Evolutionary conservation across 1,284 basidiomycete species (phyloP).

Genomic region (Meira miltonrushii): DNA sequence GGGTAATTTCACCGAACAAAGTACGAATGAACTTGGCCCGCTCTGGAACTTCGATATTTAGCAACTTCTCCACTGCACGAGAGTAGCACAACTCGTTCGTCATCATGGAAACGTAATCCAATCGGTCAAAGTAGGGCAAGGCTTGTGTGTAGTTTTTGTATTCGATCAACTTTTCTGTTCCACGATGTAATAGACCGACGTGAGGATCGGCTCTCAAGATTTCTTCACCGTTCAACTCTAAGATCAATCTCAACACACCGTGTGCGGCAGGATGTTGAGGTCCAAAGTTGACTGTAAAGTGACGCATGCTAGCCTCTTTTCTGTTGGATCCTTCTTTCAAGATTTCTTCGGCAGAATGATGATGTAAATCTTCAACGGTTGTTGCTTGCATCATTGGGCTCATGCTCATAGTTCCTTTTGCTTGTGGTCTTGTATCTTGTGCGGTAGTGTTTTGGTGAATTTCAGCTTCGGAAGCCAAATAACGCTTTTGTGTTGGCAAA

Average conservation of each 20-base stretch:
- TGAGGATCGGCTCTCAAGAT: conserved; percentile 61
- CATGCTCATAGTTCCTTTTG: conserved; percentile 22
- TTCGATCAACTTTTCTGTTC: conserved; percentile 97
- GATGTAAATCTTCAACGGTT: conserved; percentile 60
- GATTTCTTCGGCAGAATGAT: conserved; percentile 69
- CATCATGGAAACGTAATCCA: conserved; percentile 96
- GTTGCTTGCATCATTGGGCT: conserved; percentile 27
- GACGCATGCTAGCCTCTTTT: conserved; percentile 70
- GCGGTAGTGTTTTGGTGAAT: background rate
- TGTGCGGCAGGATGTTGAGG: conserved; percentile 97
- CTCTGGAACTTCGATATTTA: conserved; percentile 98
- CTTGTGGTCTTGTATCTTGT: conserved; percentile 21
- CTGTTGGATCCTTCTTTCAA: conserved; percentile 68
- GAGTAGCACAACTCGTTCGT: conserved; percentile 73
- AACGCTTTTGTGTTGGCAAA: conserved; percentile 11
- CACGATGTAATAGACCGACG: conserved; percentile 90
- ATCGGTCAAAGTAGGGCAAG: conserved; percentile 96
- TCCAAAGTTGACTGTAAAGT: conserved; percentile 54
- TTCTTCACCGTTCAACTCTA: conserved; percentile 91
- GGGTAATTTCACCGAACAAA: conserved; percentile 92
- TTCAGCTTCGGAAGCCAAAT: conserved; percentile 31
- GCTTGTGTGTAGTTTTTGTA: conserved; percentile 99
- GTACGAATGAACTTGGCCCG: conserved; percentile 98
- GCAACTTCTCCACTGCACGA: conserved; percentile 92
- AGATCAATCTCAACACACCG: conserved; percentile 93